Evolutionary conservation across 306 rosid genomes (phyloP).

Genomic region (Pterocarpus santalinus): DNA sequence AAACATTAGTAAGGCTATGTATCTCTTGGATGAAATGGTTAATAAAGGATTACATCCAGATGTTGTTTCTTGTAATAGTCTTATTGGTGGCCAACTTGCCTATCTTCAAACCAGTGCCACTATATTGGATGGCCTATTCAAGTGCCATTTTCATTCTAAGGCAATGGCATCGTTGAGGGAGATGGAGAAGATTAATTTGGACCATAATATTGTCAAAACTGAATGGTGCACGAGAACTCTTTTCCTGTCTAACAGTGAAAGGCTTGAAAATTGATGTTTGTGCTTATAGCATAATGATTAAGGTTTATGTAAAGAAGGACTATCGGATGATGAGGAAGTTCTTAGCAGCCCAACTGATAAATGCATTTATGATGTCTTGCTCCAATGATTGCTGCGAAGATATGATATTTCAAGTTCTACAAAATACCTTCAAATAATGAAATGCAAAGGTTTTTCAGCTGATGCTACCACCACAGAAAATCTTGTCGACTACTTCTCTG

Average conservation of each 20-base stretch:
- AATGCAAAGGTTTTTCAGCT: background rate
- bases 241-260: background rate
- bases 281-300: background rate
- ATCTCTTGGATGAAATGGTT: background rate
- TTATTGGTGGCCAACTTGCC: background rate
- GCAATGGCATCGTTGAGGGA: too few relatives aligned
- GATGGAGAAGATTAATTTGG: too few relatives aligned
- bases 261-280: background rate
- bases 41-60: background rate
- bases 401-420: background rate
- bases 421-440: constrained; percentile 12
- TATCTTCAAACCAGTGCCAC: too few relatives aligned
- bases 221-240: background rate
- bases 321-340: background rate
- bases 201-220: background rate
- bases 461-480: background rate
- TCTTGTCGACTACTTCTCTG: background rate
- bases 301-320: too few relatives aligned
- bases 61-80: background rate
- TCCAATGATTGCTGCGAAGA: background rate
- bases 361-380: too few relatives aligned
- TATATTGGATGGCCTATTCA: too few relatives aligned
- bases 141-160: too few relatives aligned
- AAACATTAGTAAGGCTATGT: background rate
- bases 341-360: background rate